Base-by-base conservation (phyloP, 805 yeast species). In the Starmerella stigmatis region DNA sequence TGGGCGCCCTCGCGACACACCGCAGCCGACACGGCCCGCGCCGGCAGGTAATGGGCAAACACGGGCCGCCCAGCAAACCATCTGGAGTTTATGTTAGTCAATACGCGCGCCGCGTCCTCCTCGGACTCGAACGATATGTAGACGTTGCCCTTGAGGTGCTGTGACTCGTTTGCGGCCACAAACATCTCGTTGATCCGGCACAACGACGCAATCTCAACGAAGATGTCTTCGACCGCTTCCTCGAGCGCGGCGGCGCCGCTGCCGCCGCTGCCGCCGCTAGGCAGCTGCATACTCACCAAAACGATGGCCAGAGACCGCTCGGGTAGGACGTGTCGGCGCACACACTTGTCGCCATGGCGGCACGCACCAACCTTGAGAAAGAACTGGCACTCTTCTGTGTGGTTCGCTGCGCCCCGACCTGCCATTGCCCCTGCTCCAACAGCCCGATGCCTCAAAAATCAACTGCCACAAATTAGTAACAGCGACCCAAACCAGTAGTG, bases 351-450 rank as follows among this genome's bases (percentile, higher is more conserved):
- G 0, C 96, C 96, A 61, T 88, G 96, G 48, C 96, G 71, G 57
- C 97, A 88, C 0, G 95, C 94, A 0, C 97, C 97, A 25, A 86
- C 83, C 60, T 81, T 84, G 50, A 72, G 69, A 59, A 78, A 86
- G 59, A 86, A 86, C 19, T 45, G 48, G 31, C 56, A 52, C 28
- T 45, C 53, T 16, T 49, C 49, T 6, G 12, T 8, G 10, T 35
- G 40, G 20, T 16, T 15, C 17, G 26, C 26, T 8, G 4, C 11
- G 11, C 40, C 37, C 7, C 40, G 40, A 11, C 40, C 17, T 15
- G 40, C 20, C 40, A 36, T 36, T 4, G 20, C 20, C 23, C 2
- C 22, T n/a, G 12, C 40, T 33, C 11, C 12, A 13, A 10, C 28
- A n/a, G n/a, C n/a, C n/a, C n/a, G n/a, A n/a, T n/a, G n/a, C n/a